Conservation (phyloP, 164 flowering plant genomes). For the Stephania japonica region DNA sequence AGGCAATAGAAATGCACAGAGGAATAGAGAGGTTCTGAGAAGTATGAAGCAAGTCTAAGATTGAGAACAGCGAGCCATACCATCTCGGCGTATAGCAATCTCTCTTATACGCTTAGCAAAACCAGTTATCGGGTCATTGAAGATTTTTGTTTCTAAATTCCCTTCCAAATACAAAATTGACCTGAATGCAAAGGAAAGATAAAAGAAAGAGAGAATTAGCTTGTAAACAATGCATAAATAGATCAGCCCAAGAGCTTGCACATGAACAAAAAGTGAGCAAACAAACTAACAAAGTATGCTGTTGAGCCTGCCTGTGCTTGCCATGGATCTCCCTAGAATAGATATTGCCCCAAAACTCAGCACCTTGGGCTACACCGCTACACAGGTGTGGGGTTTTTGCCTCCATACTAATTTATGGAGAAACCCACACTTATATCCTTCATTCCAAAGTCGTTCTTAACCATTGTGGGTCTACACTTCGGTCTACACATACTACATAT, state of each 20-base stretch:
- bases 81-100: constrained; percentile 75
- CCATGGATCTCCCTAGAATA: no score
- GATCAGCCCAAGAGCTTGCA: not conserved
- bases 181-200: constrained; percentile 22
- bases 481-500: no score
- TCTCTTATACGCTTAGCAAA: constrained; percentile 76
- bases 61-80: constrained; percentile 26
- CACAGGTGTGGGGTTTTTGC: no score
- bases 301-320: no score
- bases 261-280: not conserved
- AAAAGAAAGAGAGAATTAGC: not conserved
- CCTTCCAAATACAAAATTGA: constrained; percentile 78
- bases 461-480: no score
- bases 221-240: not conserved
- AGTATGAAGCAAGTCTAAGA: not conserved
- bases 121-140: constrained; percentile 68
- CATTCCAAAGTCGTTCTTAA: no score
- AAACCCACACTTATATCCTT: no score
- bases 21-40: not conserved
- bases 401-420: no score
- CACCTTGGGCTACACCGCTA: no score
- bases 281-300: not conserved
- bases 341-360: no score
- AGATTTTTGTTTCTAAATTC: constrained; percentile 77
- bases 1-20: no score